Base-by-base conservation (phyloP, 1,139 yeast species). In the Scheffersomyces illinoinensis region DNA sequence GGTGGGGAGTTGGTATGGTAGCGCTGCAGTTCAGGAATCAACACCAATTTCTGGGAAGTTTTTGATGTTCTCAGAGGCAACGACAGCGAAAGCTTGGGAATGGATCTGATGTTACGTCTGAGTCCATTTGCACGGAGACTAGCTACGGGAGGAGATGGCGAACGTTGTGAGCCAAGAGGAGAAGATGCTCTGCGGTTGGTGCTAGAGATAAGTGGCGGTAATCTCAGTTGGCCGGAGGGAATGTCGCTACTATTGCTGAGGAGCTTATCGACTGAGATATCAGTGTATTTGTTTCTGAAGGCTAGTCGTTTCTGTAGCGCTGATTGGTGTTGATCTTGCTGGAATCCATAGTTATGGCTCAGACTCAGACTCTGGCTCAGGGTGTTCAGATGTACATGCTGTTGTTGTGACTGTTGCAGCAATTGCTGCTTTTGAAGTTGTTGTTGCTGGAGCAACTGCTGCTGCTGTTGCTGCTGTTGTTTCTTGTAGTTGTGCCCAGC, bases 1-100 rank as follows among this genome's bases (percentile, higher is more conserved):
- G 26, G 64, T 58, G 54, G 57, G 6, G 61, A 61, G 10, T 60
- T 61, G 6, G 67, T 56, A 19, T 52, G 57, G 26, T 58, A 56
- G 21, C 64, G 61, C 52, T 70, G 74, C 43, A 12, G 43, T 58
- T 89, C 93, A 0, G 98, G 98, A 58, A 93, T 92, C 54, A 93
- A 77, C 1, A 93, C 98, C 63, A 93, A 78, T 66, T 91, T 89
- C 69, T 92, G 96, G 0, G 97, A 88, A 1, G 91, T 86, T 68
- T 91, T 93, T 1, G 97, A 90, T 0, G 96, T 89, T 73, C 98
- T 81, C n/a, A 91, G 79, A 0, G 97, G 97, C 47, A 92, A 77
- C 3, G 90, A 82, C 64, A 85, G 90, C 20, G 89, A 81, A 61
- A 87, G 78, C 61, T 86, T 88, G 1, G 90, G 85, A 21, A 84